phyloP scores from a whole-genome alignment of 2,329 filamentous ascomycete genomes.

The Ascochyta koolunga region DNA sequence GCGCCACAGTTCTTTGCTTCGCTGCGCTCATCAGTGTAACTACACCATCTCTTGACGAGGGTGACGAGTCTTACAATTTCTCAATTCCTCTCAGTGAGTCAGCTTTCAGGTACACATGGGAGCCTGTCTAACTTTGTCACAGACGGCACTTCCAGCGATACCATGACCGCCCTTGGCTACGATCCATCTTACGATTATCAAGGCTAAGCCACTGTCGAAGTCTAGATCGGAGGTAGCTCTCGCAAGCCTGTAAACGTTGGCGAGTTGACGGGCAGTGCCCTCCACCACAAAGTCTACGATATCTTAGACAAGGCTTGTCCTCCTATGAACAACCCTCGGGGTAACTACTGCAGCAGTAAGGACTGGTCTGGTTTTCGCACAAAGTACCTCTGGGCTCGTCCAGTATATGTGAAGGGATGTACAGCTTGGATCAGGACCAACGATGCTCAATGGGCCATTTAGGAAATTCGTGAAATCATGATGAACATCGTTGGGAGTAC shows the following conservation, averaged over 20 bases:
- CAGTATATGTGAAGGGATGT: neutral
- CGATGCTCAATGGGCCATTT: neutral
- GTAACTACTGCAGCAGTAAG: neutral
- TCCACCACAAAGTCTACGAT: neutral
- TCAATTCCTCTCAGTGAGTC: neutral
- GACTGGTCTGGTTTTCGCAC: neutral
- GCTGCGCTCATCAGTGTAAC: neutral
- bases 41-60: neutral
- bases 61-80: neutral
- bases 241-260: neutral
- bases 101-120: neutral
- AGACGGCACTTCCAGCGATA: neutral
- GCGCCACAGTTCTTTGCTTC: neutral
- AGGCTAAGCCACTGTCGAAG: neutral
- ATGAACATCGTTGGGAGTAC: neutral
- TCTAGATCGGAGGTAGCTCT: neutral
- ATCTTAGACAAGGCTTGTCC: neutral
- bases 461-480: neutral
- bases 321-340: neutral
- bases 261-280: neutral
- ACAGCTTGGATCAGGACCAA: neutral
- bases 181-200: neutral
- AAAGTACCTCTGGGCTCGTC: neutral
- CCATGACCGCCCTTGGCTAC: neutral
- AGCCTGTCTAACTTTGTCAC: neutral